These are phyloP conservation scores for Neoascochyta sp. DNA, from an alignment of 2,329 filamentous ascomycete species.

Conservation along the genomic window DNA sequence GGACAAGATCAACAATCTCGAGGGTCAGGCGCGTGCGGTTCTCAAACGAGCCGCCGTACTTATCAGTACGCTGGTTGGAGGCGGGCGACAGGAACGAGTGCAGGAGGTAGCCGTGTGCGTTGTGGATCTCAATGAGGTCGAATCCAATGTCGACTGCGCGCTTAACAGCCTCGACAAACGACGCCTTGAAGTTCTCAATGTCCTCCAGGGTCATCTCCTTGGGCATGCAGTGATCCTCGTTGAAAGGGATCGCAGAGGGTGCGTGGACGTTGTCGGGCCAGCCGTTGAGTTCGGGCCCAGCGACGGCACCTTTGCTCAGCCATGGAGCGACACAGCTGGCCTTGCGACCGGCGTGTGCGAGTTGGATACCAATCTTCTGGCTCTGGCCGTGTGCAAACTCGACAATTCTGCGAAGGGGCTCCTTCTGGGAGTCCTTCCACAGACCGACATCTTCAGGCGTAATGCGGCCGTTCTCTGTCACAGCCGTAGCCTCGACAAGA, in stretches of 20 bases:
- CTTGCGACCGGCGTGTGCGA: slow-evolving; percentile 73
- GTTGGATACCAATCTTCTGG: slow-evolving; percentile 73
- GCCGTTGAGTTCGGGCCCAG: slow-evolving; percentile 53
- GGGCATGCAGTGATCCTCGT: slow-evolving; percentile 58
- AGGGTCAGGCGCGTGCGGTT: slow-evolving; percentile 67
- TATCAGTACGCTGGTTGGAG: slow-evolving; percentile 65
- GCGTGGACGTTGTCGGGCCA: slow-evolving; percentile 55
- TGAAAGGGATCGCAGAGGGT: slow-evolving; percentile 60
- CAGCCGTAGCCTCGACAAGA: slow-evolving; percentile 74
- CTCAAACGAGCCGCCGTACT: slow-evolving; percentile 66
- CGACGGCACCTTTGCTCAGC: slow-evolving; percentile 55
- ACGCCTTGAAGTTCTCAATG: slow-evolving; percentile 61
- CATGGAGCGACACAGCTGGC: slow-evolving; percentile 60
- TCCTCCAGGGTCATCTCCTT: slow-evolving; percentile 66
- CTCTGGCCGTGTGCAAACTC: slow-evolving; percentile 78
- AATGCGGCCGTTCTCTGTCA: slow-evolving; percentile 74
- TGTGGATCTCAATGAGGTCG: slow-evolving; percentile 77
- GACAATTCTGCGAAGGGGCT: slow-evolving; percentile 63
- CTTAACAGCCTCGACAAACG: slow-evolving; percentile 61
- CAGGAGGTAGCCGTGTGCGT: slow-evolving; percentile 74
- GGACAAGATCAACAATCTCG: slow-evolving; percentile 62
- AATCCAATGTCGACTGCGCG: slow-evolving; percentile 58
- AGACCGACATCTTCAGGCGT: slow-evolving; percentile 74
- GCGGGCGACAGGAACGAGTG: slow-evolving; percentile 66
- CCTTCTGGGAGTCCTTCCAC: slow-evolving; percentile 81